Conservation (phyloP, 73 alveolate species). For the Paramecium sexaurelia region DNA sequence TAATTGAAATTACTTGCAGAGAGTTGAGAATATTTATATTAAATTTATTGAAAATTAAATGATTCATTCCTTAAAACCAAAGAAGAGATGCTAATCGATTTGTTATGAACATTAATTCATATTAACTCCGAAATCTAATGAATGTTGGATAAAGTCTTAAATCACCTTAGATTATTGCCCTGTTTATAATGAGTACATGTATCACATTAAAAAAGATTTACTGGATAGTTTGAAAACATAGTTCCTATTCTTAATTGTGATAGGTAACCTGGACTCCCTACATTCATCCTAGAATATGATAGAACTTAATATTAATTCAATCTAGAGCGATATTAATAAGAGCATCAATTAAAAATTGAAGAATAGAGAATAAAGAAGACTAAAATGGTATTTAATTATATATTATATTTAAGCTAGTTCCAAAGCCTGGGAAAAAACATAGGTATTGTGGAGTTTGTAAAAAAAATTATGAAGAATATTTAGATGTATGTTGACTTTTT, state of each 20-base stretch:
- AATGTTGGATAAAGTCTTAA: slow-evolving; percentile 19
- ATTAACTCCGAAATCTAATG: slow-evolving; percentile 27
- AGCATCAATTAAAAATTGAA: slow-evolving; percentile 39
- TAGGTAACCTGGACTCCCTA: slow-evolving; percentile 27
- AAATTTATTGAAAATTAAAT: slow-evolving; percentile 29
- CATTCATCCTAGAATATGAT: slow-evolving; percentile 46
- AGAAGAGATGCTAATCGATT: slow-evolving; percentile 1
- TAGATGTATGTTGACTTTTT: slow-evolving; percentile 7
- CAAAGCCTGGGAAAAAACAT: slow-evolving; percentile 60
- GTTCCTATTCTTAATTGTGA: slow-evolving; percentile 26
- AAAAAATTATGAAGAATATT: slow-evolving; percentile 44
- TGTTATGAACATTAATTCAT: slow-evolving; percentile 46
- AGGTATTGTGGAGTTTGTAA: slow-evolving; percentile 57
- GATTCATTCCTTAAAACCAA: slow-evolving; percentile 39
- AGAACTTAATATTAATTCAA: slow-evolving; percentile 48
- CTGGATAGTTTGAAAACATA: slow-evolving; percentile 43
- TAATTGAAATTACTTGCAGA: not conserved
- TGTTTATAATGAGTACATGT: slow-evolving; percentile 37
- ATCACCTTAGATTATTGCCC: slow-evolving; percentile 48
- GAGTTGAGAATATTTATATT: slow-evolving; percentile 15
- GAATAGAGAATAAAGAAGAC: not conserved
- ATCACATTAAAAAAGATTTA: not conserved
- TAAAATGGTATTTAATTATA: slow-evolving; percentile 1
- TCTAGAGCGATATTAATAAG: slow-evolving; percentile 47
- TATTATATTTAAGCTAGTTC: not conserved